Evolutionary conservation across 2,329 filamentous ascomycete species (phyloP).

Genomic region (Aureobasidium sp.): DNA sequence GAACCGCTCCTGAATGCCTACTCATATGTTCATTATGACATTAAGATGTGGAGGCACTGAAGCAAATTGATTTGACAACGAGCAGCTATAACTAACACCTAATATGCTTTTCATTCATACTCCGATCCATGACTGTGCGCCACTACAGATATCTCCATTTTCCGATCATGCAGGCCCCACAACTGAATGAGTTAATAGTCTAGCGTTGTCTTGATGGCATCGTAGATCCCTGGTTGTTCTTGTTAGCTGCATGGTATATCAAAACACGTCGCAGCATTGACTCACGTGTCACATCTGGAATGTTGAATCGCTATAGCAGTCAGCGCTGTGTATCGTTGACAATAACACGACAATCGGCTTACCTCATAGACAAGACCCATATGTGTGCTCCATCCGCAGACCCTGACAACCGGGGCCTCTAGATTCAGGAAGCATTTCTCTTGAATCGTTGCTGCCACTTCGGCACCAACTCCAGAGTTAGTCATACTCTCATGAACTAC

Average conservation of each 20-base stretch:
- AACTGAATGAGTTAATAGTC: slow-evolving; percentile 29
- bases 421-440: slow-evolving; percentile 76
- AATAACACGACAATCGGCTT: not conserved
- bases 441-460: slow-evolving; percentile 82
- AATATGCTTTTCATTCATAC: not conserved
- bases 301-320: slow-evolving; percentile 37
- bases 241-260: not conserved
- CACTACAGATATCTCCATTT: too few species aligned
- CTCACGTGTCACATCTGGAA: slow-evolving; percentile 83
- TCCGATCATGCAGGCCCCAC: too few species aligned
- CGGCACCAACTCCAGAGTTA: slow-evolving; percentile 81
- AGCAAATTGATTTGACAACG: not conserved
- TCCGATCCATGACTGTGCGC: not conserved
- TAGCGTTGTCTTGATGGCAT: slow-evolving; percentile 38
- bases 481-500: slow-evolving; percentile 91
- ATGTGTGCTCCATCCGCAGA: slow-evolving; percentile 87
- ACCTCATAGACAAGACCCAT: slow-evolving; percentile 67
- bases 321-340: not conserved
- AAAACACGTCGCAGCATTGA: slow-evolving; percentile 22
- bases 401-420: slow-evolving; percentile 75
- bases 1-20: slow-evolving; percentile 16
- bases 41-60: not conserved
- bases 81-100: not conserved
- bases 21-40: not conserved
- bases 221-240: slow-evolving; percentile 33